These are phyloP conservation scores for Fusarium floridanum DNA, from an alignment of 2,329 filamentous ascomycete species.

Conservation along the genomic window DNA sequence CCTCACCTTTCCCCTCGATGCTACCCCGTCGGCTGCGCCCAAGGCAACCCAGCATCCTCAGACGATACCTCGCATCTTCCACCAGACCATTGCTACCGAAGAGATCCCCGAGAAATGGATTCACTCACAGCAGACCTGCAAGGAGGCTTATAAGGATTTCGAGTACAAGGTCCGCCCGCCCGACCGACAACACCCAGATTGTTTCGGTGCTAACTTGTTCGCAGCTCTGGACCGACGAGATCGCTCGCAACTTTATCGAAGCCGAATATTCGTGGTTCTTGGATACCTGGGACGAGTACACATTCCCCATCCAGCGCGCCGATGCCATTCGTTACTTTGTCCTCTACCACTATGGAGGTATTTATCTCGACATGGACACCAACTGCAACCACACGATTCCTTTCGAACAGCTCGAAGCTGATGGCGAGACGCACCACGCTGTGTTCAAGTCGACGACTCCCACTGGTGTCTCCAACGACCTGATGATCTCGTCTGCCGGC, in stretches of 20 bases:
- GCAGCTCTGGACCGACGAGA: slow-evolving; percentile 79
- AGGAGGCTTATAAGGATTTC: slow-evolving; percentile 76
- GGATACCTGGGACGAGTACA: slow-evolving; percentile 77
- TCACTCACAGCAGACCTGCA: slow-evolving; percentile 74
- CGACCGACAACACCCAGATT: background rate
- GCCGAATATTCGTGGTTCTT: slow-evolving; percentile 79
- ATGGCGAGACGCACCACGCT: slow-evolving; percentile 39
- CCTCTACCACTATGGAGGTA: slow-evolving; percentile 77
- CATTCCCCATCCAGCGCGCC: slow-evolving; percentile 78
- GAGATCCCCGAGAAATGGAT: slow-evolving; percentile 76
- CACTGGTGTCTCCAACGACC: slow-evolving; percentile 85
- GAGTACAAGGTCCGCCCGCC: slow-evolving; percentile 73
- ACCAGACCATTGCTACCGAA: slow-evolving; percentile 80
- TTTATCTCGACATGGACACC: slow-evolving; percentile 73
- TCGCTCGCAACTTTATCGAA: slow-evolving; percentile 75
- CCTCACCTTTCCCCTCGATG: slow-evolving; percentile 35
- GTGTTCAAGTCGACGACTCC: slow-evolving; percentile 68
- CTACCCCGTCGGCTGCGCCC: slow-evolving; percentile 71
- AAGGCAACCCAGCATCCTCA: slow-evolving; percentile 78
- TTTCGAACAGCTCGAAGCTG: slow-evolving; percentile 45
- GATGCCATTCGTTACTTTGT: slow-evolving; percentile 82
- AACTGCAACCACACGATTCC: slow-evolving; percentile 48
- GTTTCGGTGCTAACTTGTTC: background rate
- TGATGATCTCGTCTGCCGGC: slow-evolving; percentile 78
- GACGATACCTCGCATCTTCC: slow-evolving; percentile 80